Percentiles rank a stretch among this genome's conserved stretches.
phyloP scores from a whole-genome alignment of 768 basidiomycete genomes.

The Russula foetens region DNA sequence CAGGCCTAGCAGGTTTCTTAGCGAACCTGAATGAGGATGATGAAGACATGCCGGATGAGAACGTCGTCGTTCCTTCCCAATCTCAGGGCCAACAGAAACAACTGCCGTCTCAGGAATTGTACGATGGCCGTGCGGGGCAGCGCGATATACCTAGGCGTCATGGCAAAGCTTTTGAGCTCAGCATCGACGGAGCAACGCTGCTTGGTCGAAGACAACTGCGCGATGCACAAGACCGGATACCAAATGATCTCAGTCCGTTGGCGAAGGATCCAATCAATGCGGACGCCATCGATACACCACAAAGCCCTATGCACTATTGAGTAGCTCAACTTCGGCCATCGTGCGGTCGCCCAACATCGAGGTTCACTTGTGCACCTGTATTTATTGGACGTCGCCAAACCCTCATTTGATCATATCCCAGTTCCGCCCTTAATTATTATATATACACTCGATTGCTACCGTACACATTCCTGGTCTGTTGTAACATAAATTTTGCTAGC shows the following conservation, averaged over 20 bases:
- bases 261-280: slow-evolving; percentile 24
- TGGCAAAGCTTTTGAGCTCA: slow-evolving; percentile 62
- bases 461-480: background rate
- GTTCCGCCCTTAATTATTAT: background rate
- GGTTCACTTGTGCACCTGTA: background rate
- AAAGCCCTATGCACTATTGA: slow-evolving; percentile 23
- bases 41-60: slow-evolving; percentile 53
- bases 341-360: background rate
- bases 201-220: slow-evolving; percentile 61
- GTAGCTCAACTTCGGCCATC: background rate
- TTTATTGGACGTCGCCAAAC: background rate
- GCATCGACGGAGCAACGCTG: slow-evolving; percentile 79
- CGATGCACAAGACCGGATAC: slow-evolving; percentile 19
- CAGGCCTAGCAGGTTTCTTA: slow-evolving; percentile 68
- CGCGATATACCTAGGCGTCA: slow-evolving; percentile 45
- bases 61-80: slow-evolving; percentile 35
- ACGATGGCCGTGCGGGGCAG: slow-evolving; percentile 64
- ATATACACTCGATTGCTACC: background rate
- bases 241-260: slow-evolving; percentile 31
- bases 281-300: slow-evolving; percentile 12
- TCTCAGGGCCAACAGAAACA: slow-evolving; percentile 10
- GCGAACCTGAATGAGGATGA: slow-evolving; percentile 91
- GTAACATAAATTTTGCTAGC: slow-evolving; percentile 2
- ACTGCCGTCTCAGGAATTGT: slow-evolving; percentile 21
- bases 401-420: background rate